These are phyloP conservation scores for Arabidopsis thaliana DNA, from an alignment of 345 rosid genomes.

Conservation along the genomic window DNA sequence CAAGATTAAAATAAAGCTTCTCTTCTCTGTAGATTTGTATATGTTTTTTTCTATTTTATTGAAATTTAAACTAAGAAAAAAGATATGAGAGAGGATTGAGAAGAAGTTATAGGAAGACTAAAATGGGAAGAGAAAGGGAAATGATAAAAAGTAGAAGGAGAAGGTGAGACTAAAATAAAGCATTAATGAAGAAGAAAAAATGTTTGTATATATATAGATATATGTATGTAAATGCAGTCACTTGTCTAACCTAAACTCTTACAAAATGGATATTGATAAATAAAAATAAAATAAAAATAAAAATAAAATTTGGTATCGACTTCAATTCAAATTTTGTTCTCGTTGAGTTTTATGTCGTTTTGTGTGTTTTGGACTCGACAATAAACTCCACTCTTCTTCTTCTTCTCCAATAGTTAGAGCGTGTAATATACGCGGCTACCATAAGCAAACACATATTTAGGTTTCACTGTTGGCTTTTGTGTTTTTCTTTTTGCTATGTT, in stretches of 20 bases:
- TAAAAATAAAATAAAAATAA: too few species aligned
- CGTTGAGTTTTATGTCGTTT: conserved; percentile 41
- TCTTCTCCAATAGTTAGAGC: conserved; percentile 14
- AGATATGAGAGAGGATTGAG: conserved; percentile 30
- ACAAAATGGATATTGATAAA: conserved; percentile 17
- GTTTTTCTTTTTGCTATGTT: background rate
- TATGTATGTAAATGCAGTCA: conserved; percentile 45
- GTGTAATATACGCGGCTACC: conserved; percentile 36
- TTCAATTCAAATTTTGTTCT: conserved; percentile 25
- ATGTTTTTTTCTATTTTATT: conserved; percentile 1
- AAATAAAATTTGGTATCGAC: conserved; percentile 26
- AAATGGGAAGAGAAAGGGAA: conserved; percentile 39
- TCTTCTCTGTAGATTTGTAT: conserved; percentile 41
- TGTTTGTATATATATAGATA: conserved; percentile 32
- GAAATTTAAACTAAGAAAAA: conserved; percentile 5
- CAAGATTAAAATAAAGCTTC: conserved; percentile 47
- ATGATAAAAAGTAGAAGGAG: conserved; percentile 45
- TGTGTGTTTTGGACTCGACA: conserved; percentile 42
- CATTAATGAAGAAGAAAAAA: conserved; percentile 46
- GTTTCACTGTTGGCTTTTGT: background rate
- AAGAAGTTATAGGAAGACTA: conserved; percentile 34
- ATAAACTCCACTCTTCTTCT: conserved; percentile 12
- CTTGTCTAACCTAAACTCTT: conserved; percentile 50
- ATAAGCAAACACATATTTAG: background rate
- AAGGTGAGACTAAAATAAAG: conserved; percentile 46